Evolutionary conservation across 1,284 basidiomycete genomes (phyloP).

Genomic region (Acaromyces ingoldii): DNA sequence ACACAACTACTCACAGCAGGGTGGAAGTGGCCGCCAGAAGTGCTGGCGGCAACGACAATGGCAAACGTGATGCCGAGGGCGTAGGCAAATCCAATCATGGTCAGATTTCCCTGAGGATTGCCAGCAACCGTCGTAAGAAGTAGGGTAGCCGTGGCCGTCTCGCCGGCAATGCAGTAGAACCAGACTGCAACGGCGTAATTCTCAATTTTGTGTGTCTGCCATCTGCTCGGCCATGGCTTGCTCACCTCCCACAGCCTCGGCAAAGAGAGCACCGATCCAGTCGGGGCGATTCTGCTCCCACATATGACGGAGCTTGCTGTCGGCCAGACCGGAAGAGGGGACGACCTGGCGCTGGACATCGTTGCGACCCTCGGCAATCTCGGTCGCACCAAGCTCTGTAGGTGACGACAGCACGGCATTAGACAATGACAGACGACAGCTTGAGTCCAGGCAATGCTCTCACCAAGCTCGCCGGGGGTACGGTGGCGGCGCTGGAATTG

Average conservation of each 20-base stretch:
- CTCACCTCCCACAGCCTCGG: no score
- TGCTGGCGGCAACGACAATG: slow-evolving; percentile 29
- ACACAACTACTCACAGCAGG: no score
- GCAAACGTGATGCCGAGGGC: slow-evolving; percentile 29
- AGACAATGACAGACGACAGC: background rate
- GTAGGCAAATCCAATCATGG: slow-evolving; percentile 38
- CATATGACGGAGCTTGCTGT: slow-evolving; percentile 2
- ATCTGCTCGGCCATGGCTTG: no score
- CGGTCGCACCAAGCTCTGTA: slow-evolving; percentile 56
- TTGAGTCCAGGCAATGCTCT: background rate
- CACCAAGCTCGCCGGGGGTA: background rate
- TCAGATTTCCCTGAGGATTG: slow-evolving; percentile 21
- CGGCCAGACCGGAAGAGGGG: slow-evolving; percentile 2
- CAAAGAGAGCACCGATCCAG: slow-evolving; percentile 1
- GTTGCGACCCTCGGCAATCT: slow-evolving; percentile 26
- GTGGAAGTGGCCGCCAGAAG: slow-evolving; percentile 37
- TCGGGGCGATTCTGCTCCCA: slow-evolving; percentile 4
- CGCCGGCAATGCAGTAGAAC: slow-evolving; percentile 3
- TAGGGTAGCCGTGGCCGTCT: slow-evolving; percentile 22
- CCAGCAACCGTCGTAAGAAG: slow-evolving; percentile 24
- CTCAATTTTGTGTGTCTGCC: no score
- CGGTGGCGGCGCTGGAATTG: slow-evolving; percentile 7
- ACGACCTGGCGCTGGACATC: slow-evolving; percentile 22
- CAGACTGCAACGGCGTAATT: slow-evolving; percentile 8
- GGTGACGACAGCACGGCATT: background rate